Conservation (phyloP, 805 yeast species). For the Candida corydali region DNA sequence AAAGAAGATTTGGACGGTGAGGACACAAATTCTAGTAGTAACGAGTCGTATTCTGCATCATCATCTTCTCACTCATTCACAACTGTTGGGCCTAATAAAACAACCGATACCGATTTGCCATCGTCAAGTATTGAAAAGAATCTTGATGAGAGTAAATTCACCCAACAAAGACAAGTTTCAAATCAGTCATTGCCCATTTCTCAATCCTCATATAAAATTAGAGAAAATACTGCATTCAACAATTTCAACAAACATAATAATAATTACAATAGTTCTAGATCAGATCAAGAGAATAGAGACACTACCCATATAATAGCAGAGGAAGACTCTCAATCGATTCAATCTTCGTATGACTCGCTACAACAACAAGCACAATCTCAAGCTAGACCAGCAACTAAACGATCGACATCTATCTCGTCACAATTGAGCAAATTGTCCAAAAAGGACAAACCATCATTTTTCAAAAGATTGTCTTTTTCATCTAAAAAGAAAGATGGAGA, state of each 20-base stretch:
- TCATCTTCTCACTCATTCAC: conserved; percentile 9
- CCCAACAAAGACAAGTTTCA: neutral
- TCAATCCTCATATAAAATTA: conserved; percentile 3
- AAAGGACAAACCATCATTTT: conserved; percentile 7
- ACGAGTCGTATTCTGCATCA: conserved; percentile 13
- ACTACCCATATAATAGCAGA: neutral
- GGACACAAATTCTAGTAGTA: conserved; percentile 10
- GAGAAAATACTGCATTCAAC: conserved; percentile 29
- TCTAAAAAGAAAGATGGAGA: conserved; percentile 2
- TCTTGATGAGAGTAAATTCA: neutral
- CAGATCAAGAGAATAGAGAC: neutral
- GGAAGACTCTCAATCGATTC: neutral
- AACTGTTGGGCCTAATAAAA: conserved; percentile 1
- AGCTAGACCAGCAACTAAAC: neutral
- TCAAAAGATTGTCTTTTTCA: conserved; percentile 6
- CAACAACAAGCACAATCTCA: neutral
- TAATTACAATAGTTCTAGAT: conserved; percentile 25
- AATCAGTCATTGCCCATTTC: neutral
- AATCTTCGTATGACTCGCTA: too few relatives aligned
- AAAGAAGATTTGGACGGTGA: conserved; percentile 8
- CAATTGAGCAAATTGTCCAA: conserved; percentile 5
- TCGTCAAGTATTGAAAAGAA: neutral
- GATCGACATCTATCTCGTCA: conserved; percentile 4
- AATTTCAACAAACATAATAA: conserved; percentile 42
- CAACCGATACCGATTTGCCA: neutral